Base-by-base conservation (phyloP, 352 stramenopile species). In the Phytophthora ramorum region DNA sequence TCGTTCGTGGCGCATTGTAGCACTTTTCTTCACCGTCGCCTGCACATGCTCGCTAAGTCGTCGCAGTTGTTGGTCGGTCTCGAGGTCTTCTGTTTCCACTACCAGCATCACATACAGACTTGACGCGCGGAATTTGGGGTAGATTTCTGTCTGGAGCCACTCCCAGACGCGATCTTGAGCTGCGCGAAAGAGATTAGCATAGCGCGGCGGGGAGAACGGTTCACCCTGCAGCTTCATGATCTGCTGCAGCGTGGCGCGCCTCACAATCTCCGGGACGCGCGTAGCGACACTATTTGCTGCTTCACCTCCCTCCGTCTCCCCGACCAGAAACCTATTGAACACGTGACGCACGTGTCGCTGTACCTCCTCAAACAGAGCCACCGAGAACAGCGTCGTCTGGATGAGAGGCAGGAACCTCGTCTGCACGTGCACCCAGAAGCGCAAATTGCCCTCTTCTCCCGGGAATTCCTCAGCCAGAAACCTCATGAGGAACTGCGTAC, bases 401-500 rank as follows among this genome's bases (percentile, higher is more conserved):
- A 93, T 80, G 19, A 93, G 62, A 14, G 85, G 83, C 41, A 92
- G 56, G 38, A 93, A 93, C 7, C 59, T 44, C 12, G 85, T 92
- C 56, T 93, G 85, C 10, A 93, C 85, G 12, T 92, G 73, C 45
- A 91, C 73, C 83, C 83, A 93, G 62, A 93, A 91, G 50, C 69
- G 75, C 50, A 92, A 51, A 37, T 91, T 93, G 49, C 78, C 78
- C 28, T 89, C 63, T 22, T 69, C 53, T 4, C 47, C 35, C 0
- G 75, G 66, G 7, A 78, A 52, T 4, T 47, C 47, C 13, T 78
- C 41, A n/a, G 63, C 53, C 30, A 93, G 41, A 44, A 82, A 91
- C 41, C 55, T 67, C 59, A 82, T 68, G 16, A 93, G 75, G 45
- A 84, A 89, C 19, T 74, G 73, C 16, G 82, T 90, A 38, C 83